These are phyloP conservation scores for Fraxinus americana DNA, from an alignment of 257 asterid species.

Conservation along the genomic window DNA sequence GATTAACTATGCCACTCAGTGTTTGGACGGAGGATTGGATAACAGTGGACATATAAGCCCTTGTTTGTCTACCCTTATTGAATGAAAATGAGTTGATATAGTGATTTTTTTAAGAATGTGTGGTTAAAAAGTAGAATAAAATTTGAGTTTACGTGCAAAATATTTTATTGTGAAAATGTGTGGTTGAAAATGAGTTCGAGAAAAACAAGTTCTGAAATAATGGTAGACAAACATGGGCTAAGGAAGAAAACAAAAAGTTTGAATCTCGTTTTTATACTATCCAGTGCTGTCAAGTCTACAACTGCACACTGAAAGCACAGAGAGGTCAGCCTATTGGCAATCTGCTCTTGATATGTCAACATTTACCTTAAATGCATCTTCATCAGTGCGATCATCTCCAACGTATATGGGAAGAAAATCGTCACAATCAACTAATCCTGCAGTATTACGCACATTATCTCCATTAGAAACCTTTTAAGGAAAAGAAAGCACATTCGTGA, in stretches of 20 bases:
- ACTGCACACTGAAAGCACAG: neutral
- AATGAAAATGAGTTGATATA: too few relatives aligned
- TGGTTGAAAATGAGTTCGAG: too few relatives aligned
- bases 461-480: neutral
- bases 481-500: neutral
- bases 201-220: too few relatives aligned
- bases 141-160: too few relatives aligned
- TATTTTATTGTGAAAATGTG: too few relatives aligned
- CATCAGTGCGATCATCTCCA: slow-evolving; percentile 97
- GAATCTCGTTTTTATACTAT: neutral
- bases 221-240: too few relatives aligned
- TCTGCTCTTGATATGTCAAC: neutral
- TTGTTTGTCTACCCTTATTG: too few relatives aligned
- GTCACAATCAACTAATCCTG: slow-evolving; percentile 68
- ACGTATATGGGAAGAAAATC: slow-evolving; percentile 84
- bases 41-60: too few relatives aligned
- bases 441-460: slow-evolving; percentile 12
- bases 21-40: neutral
- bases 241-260: too few relatives aligned
- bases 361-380: slow-evolving; percentile 95
- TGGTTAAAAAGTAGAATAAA: too few relatives aligned
- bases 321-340: neutral
- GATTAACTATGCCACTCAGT: neutral
- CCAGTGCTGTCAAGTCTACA: neutral
- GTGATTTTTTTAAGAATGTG: too few relatives aligned